Percentiles rank a stretch among this genome's conserved stretches.
Evolutionary conservation across 768 basidiomycete species (phyloP).

Genomic region (Auriscalpium microsporum): DNA sequence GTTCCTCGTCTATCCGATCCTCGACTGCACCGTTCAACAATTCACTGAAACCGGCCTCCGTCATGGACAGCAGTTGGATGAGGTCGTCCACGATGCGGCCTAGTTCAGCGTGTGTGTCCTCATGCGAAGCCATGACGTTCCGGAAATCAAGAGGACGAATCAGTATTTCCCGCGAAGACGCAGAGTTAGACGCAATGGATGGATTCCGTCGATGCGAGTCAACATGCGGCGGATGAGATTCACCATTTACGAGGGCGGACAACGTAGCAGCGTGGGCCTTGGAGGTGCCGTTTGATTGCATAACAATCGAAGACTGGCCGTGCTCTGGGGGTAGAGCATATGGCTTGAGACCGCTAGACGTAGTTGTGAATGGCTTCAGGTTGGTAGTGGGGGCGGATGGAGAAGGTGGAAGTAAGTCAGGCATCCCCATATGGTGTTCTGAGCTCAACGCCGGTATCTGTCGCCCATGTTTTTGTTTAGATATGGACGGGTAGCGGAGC

Average conservation of each 20-base stretch:
- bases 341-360: slow-evolving; percentile 28
- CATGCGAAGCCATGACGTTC: slow-evolving; percentile 41
- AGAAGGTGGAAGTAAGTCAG: slow-evolving; percentile 68
- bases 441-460: slow-evolving; percentile 62
- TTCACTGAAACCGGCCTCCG: slow-evolving; percentile 62
- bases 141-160: slow-evolving; percentile 66
- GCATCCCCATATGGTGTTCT: slow-evolving; percentile 60
- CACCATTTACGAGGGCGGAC: slow-evolving; percentile 5
- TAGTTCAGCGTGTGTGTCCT: slow-evolving; percentile 60
- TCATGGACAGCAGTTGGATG: slow-evolving; percentile 61
- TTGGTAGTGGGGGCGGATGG: slow-evolving; percentile 39
- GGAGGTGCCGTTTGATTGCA: slow-evolving; percentile 13
- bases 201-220: slow-evolving; percentile 17
- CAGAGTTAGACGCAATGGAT: slow-evolving; percentile 11
- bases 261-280: slow-evolving; percentile 5
- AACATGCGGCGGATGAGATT: too few relatives aligned
- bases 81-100: slow-evolving; percentile 69
- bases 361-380: slow-evolving; percentile 30
- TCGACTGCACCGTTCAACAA: slow-evolving; percentile 48
- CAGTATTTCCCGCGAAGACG: slow-evolving; percentile 30
- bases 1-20: slow-evolving; percentile 59
- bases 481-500: not conserved
- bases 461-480: not conserved
- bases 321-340: slow-evolving; percentile 22
- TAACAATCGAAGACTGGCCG: slow-evolving; percentile 4